Evolutionary conservation across 2,329 filamentous ascomycete genomes (phyloP).

Genomic region (Calonectria ilicicola): DNA sequence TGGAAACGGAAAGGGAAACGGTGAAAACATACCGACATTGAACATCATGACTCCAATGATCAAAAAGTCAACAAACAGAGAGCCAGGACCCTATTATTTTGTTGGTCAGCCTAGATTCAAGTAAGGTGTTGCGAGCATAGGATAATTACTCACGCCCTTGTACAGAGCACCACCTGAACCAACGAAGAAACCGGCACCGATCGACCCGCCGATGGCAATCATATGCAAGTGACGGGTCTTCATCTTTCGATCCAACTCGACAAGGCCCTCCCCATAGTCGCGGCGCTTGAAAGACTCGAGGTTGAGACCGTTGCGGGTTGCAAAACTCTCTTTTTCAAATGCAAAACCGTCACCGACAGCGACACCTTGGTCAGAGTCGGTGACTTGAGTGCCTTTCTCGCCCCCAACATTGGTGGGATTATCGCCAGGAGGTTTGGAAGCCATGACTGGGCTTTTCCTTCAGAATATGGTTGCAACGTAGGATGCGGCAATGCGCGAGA

Average conservation of each 20-base stretch:
- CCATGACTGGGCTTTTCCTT: conserved; percentile 31
- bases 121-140: background rate
- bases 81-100: conserved; percentile 51
- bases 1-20: background rate
- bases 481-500: background rate
- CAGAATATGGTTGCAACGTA: conserved; percentile 13
- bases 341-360: conserved; percentile 29
- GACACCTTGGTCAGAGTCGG: conserved; percentile 30
- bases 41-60: conserved; percentile 73
- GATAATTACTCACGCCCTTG: conserved; percentile 53
- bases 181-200: conserved; percentile 73
- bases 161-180: conserved; percentile 66
- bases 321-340: conserved; percentile 34
- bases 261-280: conserved; percentile 26
- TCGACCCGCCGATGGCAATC: conserved; percentile 72
- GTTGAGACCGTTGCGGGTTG: conserved; percentile 42
- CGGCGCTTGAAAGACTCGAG: conserved; percentile 41
- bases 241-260: conserved; percentile 60
- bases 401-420: conserved; percentile 37
- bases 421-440: conserved; percentile 29
- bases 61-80: conserved; percentile 62
- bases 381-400: conserved; percentile 36
- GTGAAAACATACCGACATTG: conserved; percentile 55
- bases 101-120: conserved; percentile 15
- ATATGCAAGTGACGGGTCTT: conserved; percentile 71